Base-by-base conservation (phyloP, 2,329 filamentous ascomycete species). In the Raffaelea albimanens region DNA sequence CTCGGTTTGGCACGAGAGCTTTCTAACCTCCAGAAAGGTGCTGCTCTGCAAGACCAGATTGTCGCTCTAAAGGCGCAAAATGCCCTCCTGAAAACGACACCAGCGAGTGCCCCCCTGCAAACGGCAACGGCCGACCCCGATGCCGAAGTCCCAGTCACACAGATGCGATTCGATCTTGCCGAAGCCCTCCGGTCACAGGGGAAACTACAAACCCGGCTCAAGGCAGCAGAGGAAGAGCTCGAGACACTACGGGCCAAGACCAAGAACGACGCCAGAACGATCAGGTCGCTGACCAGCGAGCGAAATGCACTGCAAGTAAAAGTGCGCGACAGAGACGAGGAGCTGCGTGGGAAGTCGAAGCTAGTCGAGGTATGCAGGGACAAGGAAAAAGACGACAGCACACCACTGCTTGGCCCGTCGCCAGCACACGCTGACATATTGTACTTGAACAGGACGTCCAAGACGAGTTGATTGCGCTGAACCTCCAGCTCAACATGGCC, bases 401-500 rank as follows among this genome's bases (percentile, higher is more conserved):
- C 57, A 84, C 34, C n/a, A n/a, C n/a, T n/a, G n/a, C n/a, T n/a
- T n/a, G n/a, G n/a, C n/a, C n/a, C n/a, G n/a, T n/a, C n/a, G n/a
- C n/a, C 7, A 29, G 25, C 7, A 13, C 25, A 29, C 25, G 25
- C 25, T 29, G 25, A 29, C 25, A 7, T 7, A 29, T 7, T 7
- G 7, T 13, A 7, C 25, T 29, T 13, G 7, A 13, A 29, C 25
- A 56, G 76, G 78, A 91, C 58, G 83, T 95, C 46, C 91, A 97
- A 67, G 90, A 96, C 65, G 93, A 98, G 64, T 83, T 95, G 65
- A 82, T 95, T 44, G 83, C 87, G 1, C 68, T 96, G 42, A 90
- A 90, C 56, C 72, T 97, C 55, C 86, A 97, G 64, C 73, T 96
- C 40, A 89, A 93, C 56, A 79, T 96, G 71, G 82, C 84, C 3